Conservation (phyloP, 1,284 basidiomycete genomes). For the Trametes sp. region DNA sequence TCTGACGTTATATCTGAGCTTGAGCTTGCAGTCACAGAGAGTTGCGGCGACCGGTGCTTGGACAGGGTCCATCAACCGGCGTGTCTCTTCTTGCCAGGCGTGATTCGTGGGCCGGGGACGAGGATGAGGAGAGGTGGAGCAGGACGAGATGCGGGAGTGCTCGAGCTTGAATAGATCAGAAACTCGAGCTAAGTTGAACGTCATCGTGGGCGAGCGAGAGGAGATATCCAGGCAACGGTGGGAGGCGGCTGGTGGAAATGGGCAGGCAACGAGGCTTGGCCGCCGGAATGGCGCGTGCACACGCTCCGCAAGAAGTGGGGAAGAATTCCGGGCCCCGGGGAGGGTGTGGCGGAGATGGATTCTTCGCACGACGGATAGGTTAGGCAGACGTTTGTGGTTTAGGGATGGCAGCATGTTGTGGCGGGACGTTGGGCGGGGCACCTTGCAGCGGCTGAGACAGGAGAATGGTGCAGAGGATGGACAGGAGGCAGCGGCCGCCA, state of each 20-base stretch:
- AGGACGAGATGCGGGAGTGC: conserved; percentile 1
- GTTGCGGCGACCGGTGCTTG: background rate
- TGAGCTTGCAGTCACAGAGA: background rate
- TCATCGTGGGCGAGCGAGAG: background rate
- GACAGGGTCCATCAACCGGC: conserved; percentile 4
- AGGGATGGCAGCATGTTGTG: background rate
- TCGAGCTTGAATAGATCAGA: background rate
- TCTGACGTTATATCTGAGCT: background rate
- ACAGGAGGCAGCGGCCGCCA: background rate
- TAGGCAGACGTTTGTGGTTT: too few species aligned
- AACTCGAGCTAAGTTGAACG: background rate
- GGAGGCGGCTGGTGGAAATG: background rate
- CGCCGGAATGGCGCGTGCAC: background rate
- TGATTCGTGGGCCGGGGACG: conserved; percentile 14
- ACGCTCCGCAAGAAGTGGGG: conserved; percentile 6
- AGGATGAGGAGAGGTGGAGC: conserved; percentile 11
- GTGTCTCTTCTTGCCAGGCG: background rate
- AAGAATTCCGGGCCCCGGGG: conserved; percentile 6
- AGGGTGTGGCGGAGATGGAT: background rate
- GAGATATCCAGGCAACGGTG: conserved; percentile 12
- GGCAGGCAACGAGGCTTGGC: conserved; percentile 7
- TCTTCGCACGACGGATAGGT: background rate
- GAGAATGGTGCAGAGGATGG: background rate
- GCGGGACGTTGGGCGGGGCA: background rate
- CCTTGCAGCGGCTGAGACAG: background rate